A percentile compares a stretch with the other conserved stretches of the same genome.
Evolutionary conservation across 2,329 filamentous ascomycete species (phyloP).

Genomic region (Penicillium sp.): DNA sequence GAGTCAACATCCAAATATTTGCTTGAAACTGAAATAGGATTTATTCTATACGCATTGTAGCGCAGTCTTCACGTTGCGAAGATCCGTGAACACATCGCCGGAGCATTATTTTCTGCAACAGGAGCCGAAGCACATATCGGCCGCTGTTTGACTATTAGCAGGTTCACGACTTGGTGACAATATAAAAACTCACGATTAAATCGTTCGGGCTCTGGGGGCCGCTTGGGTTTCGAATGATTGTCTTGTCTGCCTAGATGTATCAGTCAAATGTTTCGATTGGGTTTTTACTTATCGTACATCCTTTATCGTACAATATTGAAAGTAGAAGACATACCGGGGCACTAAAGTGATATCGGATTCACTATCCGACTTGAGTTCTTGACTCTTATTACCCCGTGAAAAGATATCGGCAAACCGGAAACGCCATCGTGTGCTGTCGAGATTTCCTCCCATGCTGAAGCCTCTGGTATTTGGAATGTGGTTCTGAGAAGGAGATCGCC

Average conservation of each 20-base stretch:
- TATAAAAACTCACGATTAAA: neutral
- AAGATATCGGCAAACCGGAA: neutral
- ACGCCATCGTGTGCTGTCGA: neutral
- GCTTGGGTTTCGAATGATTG: neutral
- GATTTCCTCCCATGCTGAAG: neutral
- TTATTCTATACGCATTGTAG: too few relatives aligned
- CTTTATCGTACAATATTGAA: too few relatives aligned
- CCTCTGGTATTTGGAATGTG: too few relatives aligned
- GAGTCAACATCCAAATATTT: too few relatives aligned
- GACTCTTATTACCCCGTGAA: neutral
- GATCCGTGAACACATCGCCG: neutral
- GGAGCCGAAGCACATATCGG: constrained; percentile 20
- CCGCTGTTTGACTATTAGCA: constrained; percentile 3
- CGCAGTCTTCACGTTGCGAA: too few relatives aligned
- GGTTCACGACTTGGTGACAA: neutral
- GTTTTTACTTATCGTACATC: too few relatives aligned
- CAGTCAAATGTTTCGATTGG: too few relatives aligned
- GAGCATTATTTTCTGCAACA: constrained; percentile 13
- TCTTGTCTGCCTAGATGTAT: too few relatives aligned
- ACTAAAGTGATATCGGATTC: neutral
- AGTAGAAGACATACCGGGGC: neutral
- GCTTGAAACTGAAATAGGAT: too few relatives aligned
- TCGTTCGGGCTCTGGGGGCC: neutral
- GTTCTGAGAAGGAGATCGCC: too few relatives aligned
- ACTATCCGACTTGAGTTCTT: neutral